Evolutionary conservation across 1,284 basidiomycete genomes (phyloP), one percentile per base, ranked within the genome.

Genomic region (Papiliotrema fonsecae): DNA sequence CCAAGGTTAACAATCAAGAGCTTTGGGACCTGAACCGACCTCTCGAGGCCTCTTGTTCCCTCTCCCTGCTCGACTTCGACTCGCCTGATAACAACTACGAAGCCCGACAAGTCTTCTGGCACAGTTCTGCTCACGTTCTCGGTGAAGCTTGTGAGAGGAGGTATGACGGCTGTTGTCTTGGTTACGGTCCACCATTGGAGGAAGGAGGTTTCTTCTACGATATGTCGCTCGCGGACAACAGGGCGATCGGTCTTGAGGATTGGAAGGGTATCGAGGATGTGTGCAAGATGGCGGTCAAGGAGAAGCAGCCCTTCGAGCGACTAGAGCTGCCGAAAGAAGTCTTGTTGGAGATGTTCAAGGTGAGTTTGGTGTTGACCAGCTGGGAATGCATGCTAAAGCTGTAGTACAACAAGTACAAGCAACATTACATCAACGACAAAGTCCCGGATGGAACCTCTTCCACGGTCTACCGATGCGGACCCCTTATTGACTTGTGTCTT

Each of bases 181-280:
- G 94, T 69, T 85, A 97, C 61, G 96, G 96, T 14, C 96, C 96
- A 19, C 96, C 96, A 19, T 93, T 74, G 45, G 65, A 91, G 3
- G 92, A 97, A 37, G 94, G 98, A 26, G 96, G 96, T 14, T 99
- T 99, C 81, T 99, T 96, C 81, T 98, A 99, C 73, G 96, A 99
- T 73, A 98, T 99, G 96, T 64, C 61, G 32, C 56, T 76, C 39
- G 70, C 64, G 37, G 69, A 69, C 31, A 43, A 49, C 52, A 86
- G 88, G 62, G 81, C 84, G 21, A 84, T 97, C 34, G 79, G 81
- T 35, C 82, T 82, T 53, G 74, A 83, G 26, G 96, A 99, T 72
- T 97, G 94, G 73, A 83, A 87, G 30, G 77, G 84, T 5, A 80
- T 99, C 24, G 96, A 99, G 72, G 91, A 92, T 59, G 72, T 97